Base-by-base conservation (phyloP, 495 filamentous ascomycete species). In the Penicillium diatomitis region DNA sequence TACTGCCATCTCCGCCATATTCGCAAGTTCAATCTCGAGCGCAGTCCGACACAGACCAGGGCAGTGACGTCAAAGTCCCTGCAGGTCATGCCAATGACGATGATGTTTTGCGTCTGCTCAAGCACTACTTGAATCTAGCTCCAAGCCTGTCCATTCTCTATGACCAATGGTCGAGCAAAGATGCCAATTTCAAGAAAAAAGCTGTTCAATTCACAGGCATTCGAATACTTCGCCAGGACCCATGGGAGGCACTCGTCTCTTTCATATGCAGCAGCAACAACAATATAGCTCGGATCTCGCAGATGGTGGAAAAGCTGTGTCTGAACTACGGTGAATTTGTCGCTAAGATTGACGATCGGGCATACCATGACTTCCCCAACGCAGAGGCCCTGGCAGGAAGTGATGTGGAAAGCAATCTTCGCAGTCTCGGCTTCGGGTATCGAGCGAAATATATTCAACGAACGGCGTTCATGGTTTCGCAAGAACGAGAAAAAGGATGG, bases 201-300 rank as follows among this genome's bases (percentile, higher is more conserved):
- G 90, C 92, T 2, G 81, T 85, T 0, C 83, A 85, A 37, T 97
- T 97, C 61, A 82, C 84, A 0, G 92, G 92, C 10, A 86, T 99
- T 33, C 85, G 92, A n/a, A 95, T 97, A 50, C 75, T 99, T 5
- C 85, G 83, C 53, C 92, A 99, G 64, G 90, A 96, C 71, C 80
- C 92, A 6, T 99, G 92, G 94, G 92, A 99, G 66, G 83, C 94
- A 4, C 71, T 99, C 3, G 72, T 99, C 9, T 83, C 83, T 32
- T 99, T 99, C 63, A 96, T 99, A 48, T 97, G 92, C 75, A 96
- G 90, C 64, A 94, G 88, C 68, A 99, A 99, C 67, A 99, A 99
- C 66, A 95, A 99, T 61, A 99, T 99, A 49, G 74, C 80, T 4
- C 83, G 92, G 29, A 99, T 99, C 56, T 88, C 85, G 8, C 86